Conservation (phyloP, 2,329 filamentous ascomycete genomes). For the Botrytis fragariae region DNA sequence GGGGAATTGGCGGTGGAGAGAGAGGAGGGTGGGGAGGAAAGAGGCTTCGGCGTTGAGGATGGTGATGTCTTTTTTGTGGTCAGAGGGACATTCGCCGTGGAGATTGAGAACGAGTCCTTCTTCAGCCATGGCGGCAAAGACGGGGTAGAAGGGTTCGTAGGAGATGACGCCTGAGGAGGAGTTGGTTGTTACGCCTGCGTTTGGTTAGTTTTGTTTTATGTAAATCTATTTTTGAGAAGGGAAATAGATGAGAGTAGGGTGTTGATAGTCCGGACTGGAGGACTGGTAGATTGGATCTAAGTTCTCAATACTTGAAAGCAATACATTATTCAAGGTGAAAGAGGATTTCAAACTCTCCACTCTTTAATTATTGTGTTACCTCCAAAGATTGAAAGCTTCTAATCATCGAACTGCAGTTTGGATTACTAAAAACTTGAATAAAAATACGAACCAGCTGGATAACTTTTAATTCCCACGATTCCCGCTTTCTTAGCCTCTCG, state of each 20-base stretch:
- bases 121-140: slow-evolving; percentile 83
- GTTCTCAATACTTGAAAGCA: not conserved
- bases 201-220: slow-evolving; percentile 37
- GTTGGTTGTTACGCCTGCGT: slow-evolving; percentile 62
- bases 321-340: not conserved
- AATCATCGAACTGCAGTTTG: not conserved
- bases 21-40: slow-evolving; percentile 76
- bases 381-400: not conserved
- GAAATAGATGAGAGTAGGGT: not conserved
- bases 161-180: slow-evolving; percentile 68
- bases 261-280: not conserved
- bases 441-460: slow-evolving; percentile 22
- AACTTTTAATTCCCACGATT: slow-evolving; percentile 27
- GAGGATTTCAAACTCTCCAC: not conserved
- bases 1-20: slow-evolving; percentile 72
- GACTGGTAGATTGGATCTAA: not conserved
- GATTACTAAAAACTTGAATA: not conserved
- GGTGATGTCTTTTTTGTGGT: slow-evolving; percentile 30
- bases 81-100: slow-evolving; percentile 71
- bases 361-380: not conserved
- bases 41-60: slow-evolving; percentile 54
- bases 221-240: slow-evolving; percentile 45
- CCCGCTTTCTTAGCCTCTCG: slow-evolving; percentile 28
- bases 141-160: slow-evolving; percentile 67
- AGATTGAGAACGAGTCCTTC: slow-evolving; percentile 81